Conservation (phyloP, 2,329 filamentous ascomycete species). For the Anisogramma anomala region DNA sequence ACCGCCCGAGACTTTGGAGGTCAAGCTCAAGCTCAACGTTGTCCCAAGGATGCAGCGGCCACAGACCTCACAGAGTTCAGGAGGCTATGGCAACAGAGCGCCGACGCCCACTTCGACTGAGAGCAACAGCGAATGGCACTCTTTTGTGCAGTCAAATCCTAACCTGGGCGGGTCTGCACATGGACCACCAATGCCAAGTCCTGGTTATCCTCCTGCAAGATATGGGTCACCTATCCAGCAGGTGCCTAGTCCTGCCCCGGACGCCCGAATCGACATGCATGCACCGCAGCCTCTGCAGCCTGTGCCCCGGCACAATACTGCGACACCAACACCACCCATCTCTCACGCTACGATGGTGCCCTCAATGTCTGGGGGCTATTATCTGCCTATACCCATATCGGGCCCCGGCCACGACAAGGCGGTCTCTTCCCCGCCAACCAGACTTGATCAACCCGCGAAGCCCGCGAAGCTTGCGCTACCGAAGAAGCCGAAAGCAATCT, state of each 20-base stretch:
- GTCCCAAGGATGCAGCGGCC: slow-evolving; percentile 46
- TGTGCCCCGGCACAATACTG: slow-evolving; percentile 5
- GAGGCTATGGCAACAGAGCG: slow-evolving; percentile 13
- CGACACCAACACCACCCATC: slow-evolving; percentile 15
- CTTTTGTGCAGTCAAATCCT: slow-evolving; percentile 63
- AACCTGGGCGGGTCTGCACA: slow-evolving; percentile 30
- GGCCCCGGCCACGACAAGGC: slow-evolving; percentile 15
- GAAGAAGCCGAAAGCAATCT: slow-evolving; percentile 42
- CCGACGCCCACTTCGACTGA: slow-evolving; percentile 42
- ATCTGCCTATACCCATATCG: slow-evolving; percentile 16
- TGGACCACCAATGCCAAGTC: slow-evolving; percentile 23
- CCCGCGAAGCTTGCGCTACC: background rate
- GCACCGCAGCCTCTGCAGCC: background rate
- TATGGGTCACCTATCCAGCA: slow-evolving; percentile 11
- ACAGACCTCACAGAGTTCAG: slow-evolving; percentile 16
- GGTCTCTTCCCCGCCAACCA: slow-evolving; percentile 16
- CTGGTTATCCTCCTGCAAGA: slow-evolving; percentile 22
- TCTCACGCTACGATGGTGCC: background rate
- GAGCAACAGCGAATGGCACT: slow-evolving; percentile 59
- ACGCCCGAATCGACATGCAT: slow-evolving; percentile 7
- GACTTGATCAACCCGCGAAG: slow-evolving; percentile 20
- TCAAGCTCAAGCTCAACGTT: slow-evolving; percentile 75
- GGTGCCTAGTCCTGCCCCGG: slow-evolving; percentile 10
- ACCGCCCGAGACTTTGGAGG: slow-evolving; percentile 79
- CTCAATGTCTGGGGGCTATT: slow-evolving; percentile 10